Evolutionary conservation across 1,284 basidiomycete genomes (phyloP).

Genomic region (Singerocomus rubriflavus): DNA sequence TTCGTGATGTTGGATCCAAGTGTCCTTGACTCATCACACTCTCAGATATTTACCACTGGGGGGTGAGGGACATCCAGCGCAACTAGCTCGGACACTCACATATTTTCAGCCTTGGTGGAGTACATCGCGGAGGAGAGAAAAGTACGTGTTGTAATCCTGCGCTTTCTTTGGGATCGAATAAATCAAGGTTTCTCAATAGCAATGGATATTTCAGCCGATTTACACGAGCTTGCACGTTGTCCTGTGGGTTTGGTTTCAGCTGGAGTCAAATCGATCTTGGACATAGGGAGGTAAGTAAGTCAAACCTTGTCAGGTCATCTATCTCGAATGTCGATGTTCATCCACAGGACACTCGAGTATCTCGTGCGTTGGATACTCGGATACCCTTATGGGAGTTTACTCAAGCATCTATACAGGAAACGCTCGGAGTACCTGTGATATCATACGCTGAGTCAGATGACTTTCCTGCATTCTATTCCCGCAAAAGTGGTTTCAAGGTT

Average conservation of each 20-base stretch:
- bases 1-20: neutral
- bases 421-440: conserved; percentile 90
- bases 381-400: neutral
- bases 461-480: conserved; percentile 95
- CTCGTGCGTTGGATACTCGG: conserved; percentile 49
- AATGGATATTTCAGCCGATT: conserved; percentile 94
- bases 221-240: conserved; percentile 80
- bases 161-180: neutral
- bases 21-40: conserved; percentile 1
- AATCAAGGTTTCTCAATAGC: conserved; percentile 44
- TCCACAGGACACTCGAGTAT: conserved; percentile 83
- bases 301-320: neutral
- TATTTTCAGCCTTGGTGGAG: conserved; percentile 71
- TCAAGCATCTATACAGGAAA: conserved; percentile 66
- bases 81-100: conserved; percentile 12
- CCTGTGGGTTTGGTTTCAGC: conserved; percentile 91
- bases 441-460: conserved; percentile 74
- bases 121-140: conserved; percentile 89
- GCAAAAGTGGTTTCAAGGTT: conserved; percentile 77
- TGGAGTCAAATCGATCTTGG: conserved; percentile 94
- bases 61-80: conserved; percentile 46
- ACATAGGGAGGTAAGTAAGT: conserved; percentile 76
- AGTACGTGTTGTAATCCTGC: conserved; percentile 47
- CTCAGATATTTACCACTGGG: conserved; percentile 76
- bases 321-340: conserved; percentile 9